Conservation (phyloP, 169 alveolate species). For the Eimeria necatrix region DNA sequence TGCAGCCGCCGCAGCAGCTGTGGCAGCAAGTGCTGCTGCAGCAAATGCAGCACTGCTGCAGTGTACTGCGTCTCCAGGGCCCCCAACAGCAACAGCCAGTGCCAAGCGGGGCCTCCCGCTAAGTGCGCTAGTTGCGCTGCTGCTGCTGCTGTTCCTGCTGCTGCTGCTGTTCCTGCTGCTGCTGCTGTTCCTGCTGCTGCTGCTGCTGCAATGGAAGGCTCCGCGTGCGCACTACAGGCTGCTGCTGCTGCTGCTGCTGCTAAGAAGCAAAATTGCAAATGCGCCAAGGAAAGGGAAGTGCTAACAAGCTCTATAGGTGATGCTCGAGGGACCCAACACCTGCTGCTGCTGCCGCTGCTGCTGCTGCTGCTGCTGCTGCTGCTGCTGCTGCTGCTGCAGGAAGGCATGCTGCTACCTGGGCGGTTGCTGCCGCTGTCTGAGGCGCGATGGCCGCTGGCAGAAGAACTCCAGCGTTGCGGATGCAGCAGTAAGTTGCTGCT, state of each 20-base stretch:
- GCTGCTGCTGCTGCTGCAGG: slow-evolving; percentile 3
- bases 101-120: not conserved
- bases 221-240: no score
- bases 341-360: slow-evolving; percentile 14
- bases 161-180: slow-evolving; percentile 1
- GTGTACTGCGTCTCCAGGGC: not conserved
- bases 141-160: slow-evolving; percentile 24
- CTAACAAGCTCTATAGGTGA: not conserved
- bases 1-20: slow-evolving; percentile 12
- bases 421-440: not conserved
- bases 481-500: not conserved
- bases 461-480: not conserved
- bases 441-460: not conserved
- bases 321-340: not conserved
- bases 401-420: not conserved
- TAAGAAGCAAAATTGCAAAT: not conserved
- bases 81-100: slow-evolving; percentile 21
- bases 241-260: no score
- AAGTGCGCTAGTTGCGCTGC: not conserved
- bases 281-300: not conserved
- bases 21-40: slow-evolving; percentile 26
- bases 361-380: slow-evolving; percentile 33
- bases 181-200: not conserved
- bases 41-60: not conserved
- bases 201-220: no score